Evolutionary conservation across 345 rosid genomes (phyloP), one percentile per base, ranked within the genome.

Genomic region (Salix brachista): DNA sequence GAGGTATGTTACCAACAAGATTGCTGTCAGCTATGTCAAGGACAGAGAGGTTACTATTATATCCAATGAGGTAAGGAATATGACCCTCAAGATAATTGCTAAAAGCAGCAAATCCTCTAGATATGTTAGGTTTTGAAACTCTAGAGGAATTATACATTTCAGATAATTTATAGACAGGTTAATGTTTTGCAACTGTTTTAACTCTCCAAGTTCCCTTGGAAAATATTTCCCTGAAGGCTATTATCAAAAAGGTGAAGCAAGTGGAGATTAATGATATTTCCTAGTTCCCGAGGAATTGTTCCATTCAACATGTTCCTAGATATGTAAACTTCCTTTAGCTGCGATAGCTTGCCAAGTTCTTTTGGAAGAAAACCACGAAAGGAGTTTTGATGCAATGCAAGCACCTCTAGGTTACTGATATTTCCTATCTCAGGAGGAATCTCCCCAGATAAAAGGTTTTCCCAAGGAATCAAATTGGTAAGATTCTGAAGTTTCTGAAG

Each of bases 371-470:
- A 21, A 23, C 61, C 61, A n/a, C 26, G n/a, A 56, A 56, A 56
- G 61, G 4, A 56, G n/a, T 56, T 56, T n/a, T 56, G 0, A 56
- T 56, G 61, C 61, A 56, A n/a, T 56, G 61, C 61, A 56, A 56
- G 10, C 61, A 56, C 61, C 61, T 56, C 61, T 56, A 8, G 61
- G 26, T 3, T 56, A 23, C 13, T 56, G 61, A 56, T 56, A 3
- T 56, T 56, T 56, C 61, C 61, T n/a, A 56, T 56, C 61, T 56
- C 26, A 56, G 61, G 13, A 21, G 71, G 71, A 68, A 68, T 68
- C 42, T 28, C 17, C 67, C 67, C 39, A 2, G 39, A 64, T 1
- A 64, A 32, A 14, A 13, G 3, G 34, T 64, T 30, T 5, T 13
- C 21, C 21, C 21, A 16, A 16, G 30, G 67, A 37, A 64, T 64